A percentile compares a stretch with the other conserved stretches of the same genome.
Evolutionary conservation across 306 rosid species (phyloP).

Genomic region (Begonia fuchsioides): DNA sequence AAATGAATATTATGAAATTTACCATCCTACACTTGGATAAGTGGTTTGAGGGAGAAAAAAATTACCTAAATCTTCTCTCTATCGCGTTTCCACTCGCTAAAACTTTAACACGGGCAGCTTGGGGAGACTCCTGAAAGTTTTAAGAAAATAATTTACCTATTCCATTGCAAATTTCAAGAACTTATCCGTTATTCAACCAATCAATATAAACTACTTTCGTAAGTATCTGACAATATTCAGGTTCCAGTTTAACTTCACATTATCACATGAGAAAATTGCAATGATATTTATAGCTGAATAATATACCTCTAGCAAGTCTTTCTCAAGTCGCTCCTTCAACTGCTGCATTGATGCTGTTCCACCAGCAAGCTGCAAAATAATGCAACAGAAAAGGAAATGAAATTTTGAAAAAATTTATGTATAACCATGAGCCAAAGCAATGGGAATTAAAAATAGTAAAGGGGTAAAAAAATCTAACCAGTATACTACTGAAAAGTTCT

Average conservation of each 20-base stretch:
- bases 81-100: slow-evolving; percentile 96
- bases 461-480: slow-evolving; percentile 33
- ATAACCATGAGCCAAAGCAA: no score
- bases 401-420: no score
- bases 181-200: background rate
- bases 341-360: slow-evolving; percentile 99
- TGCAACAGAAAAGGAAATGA: no score
- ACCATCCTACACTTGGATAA: no score
- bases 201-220: no score
- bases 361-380: slow-evolving; percentile 70
- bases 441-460: no score
- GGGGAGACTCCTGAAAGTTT: slow-evolving; percentile 79
- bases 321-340: slow-evolving; percentile 91
- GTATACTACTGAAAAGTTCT: slow-evolving; percentile 86
- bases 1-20: no score
- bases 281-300: background rate
- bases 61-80: slow-evolving; percentile 92
- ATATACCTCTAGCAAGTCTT: slow-evolving; percentile 84
- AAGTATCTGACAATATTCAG: no score
- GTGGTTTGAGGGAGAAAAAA: background rate
- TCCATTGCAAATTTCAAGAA: background rate
- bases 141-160: background rate
- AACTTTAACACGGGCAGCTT: slow-evolving; percentile 96
- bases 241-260: no score
- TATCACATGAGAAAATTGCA: no score